Conservation (phyloP, 345 rosid genomes). For the Luvunga scandens region DNA sequence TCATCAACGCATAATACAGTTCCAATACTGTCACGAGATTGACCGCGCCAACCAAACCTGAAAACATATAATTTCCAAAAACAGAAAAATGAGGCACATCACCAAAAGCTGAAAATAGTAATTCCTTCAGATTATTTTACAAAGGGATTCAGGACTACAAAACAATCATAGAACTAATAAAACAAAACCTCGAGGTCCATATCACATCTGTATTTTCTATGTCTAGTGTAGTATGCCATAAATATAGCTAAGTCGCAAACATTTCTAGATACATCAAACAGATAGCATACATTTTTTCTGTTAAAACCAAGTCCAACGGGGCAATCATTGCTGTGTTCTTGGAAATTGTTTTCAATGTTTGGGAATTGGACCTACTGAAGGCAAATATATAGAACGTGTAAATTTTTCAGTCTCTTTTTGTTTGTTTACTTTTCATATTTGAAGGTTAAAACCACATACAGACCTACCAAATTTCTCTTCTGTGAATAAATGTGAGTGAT, state of each 20-base stretch:
- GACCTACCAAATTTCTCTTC: not conserved
- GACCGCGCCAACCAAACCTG: constrained; percentile 97
- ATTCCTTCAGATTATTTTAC: not conserved
- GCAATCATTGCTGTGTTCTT: not conserved
- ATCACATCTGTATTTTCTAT: not conserved
- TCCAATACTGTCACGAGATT: constrained; percentile 86
- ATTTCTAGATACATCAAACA: not conserved
- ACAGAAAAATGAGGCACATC: not conserved
- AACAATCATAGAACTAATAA: not conserved
- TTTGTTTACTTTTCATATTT: not conserved
- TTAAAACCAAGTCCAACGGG: not conserved
- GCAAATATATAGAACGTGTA: not conserved
- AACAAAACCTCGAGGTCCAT: not conserved
- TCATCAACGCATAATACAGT: constrained; percentile 97
- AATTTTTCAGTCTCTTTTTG: not conserved
- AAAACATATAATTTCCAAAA: constrained; percentile 19
- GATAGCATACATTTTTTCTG: not conserved
- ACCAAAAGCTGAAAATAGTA: not conserved
- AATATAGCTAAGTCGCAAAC: not conserved
- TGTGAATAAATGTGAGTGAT: not conserved
- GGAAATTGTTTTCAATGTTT: not conserved
- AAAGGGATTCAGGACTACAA: not conserved
- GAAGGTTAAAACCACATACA: not conserved
- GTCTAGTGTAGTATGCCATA: not conserved
- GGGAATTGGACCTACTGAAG: not conserved